Percentiles rank a stretch among this genome's conserved stretches.
phyloP scores from a whole-genome alignment of 192 early-diverging fungal genomes.

The Entomortierella parvispora region DNA sequence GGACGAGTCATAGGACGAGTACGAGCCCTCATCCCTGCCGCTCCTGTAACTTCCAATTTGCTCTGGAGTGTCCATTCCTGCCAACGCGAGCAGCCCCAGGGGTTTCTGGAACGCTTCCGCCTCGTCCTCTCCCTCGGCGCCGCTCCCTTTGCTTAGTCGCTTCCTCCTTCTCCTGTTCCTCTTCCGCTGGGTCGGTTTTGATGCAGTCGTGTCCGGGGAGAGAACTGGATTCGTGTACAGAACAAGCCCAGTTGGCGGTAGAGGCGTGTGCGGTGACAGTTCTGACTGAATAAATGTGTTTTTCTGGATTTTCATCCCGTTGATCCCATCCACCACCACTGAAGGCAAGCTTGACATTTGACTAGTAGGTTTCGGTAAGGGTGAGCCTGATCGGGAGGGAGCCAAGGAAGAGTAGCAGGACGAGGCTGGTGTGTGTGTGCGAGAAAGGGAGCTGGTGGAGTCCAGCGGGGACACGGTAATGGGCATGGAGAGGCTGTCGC shows the following conservation, averaged over 20 bases:
- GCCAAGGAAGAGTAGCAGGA: conserved; percentile 9
- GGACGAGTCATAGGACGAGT: conserved; percentile 25
- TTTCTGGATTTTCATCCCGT: no score
- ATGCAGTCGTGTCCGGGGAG: background rate
- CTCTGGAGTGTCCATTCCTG: no score
- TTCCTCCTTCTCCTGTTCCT: conserved; percentile 4
- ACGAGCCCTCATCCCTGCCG: conserved; percentile 10
- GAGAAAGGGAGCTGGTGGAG: background rate
- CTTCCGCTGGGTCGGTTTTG: background rate
- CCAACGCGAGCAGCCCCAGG: no score
- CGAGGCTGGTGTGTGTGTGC: conserved; percentile 6
- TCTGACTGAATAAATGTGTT: no score
- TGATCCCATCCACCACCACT: no score
- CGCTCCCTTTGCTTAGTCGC: background rate
- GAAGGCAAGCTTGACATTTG: no score
- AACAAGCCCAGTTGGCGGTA: background rate
- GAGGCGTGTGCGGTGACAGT: no score
- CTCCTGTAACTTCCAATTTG: background rate
- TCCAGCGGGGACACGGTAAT: conserved; percentile 1
- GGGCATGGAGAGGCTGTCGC: background rate
- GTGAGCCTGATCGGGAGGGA: conserved; percentile 16
- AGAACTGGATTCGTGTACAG: background rate
- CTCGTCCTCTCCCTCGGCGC: background rate
- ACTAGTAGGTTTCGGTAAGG: background rate
- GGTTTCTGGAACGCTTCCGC: no score